Conservation (phyloP, 148 eudicot species). For the Mesembryanthemum crystallinum region DNA sequence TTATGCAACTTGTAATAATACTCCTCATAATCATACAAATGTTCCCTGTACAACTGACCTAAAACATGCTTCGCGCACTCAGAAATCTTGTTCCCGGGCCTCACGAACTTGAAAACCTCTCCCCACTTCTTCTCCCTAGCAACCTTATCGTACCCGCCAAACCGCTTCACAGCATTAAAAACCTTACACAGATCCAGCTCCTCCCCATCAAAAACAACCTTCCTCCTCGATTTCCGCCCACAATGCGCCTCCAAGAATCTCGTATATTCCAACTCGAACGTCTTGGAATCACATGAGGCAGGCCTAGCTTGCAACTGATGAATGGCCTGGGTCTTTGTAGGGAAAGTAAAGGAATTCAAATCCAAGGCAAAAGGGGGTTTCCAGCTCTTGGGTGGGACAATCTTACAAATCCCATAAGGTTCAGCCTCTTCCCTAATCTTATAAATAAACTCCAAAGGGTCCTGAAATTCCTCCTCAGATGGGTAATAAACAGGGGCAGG, state of each 20-base stretch:
- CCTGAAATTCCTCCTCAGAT: slow-evolving; percentile 88
- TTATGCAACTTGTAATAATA: slow-evolving; percentile 58
- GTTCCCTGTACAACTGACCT: slow-evolving; percentile 70
- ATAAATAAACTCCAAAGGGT: slow-evolving; percentile 75
- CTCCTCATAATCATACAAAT: slow-evolving; percentile 85
- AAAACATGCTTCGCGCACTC: slow-evolving; percentile 90
- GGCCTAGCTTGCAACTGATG: slow-evolving; percentile 86
- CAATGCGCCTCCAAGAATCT: slow-evolving; percentile 76
- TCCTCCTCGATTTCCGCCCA: slow-evolving; percentile 65
- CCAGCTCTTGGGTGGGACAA: slow-evolving; percentile 87
- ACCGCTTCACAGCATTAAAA: slow-evolving; percentile 88
- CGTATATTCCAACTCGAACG: slow-evolving; percentile 82
- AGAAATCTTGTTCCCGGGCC: slow-evolving; percentile 57
- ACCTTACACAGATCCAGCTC: slow-evolving; percentile 89
- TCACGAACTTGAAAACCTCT: slow-evolving; percentile 71
- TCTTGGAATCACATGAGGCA: slow-evolving; percentile 83
- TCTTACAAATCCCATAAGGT: slow-evolving; percentile 86
- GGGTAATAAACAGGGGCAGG: slow-evolving; percentile 86
- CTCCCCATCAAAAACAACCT: slow-evolving; percentile 87
- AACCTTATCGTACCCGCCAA: slow-evolving; percentile 89
- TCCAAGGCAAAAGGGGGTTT: slow-evolving; percentile 87
- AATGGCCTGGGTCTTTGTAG: slow-evolving; percentile 86
- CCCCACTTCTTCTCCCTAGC: slow-evolving; percentile 91
- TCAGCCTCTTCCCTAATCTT: slow-evolving; percentile 94
- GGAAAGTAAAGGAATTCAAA: slow-evolving; percentile 63